Evolutionary conservation across 2,329 filamentous ascomycete species (phyloP), one percentile per base, ranked within the genome.

Genomic region (Alternaria atra): DNA sequence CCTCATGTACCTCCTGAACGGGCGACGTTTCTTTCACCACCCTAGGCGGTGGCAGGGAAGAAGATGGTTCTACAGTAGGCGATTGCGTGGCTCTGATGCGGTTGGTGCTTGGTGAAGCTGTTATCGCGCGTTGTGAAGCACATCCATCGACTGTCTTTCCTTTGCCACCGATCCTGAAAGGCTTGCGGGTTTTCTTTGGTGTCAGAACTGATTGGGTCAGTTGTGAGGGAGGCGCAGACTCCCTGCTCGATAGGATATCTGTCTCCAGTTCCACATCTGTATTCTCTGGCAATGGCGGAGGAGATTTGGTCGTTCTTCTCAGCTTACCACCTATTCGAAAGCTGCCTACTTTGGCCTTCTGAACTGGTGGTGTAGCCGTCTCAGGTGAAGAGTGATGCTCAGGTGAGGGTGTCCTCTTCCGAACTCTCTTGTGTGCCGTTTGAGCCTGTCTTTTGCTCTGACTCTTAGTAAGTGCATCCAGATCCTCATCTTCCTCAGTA

Each of bases 81-180:
- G 64, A 67, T 29, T 52, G 32, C n/a, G 56, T 60, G 7, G 58
- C 35, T 29, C 50, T 56, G 30, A 40, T 50, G 4, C 47, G 59
- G 6, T 52, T 52, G 15, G 43, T 60, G 5, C 58, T 62, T 12
- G 63, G 48, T 35, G 53, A 60, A 25, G 27, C 32, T 42, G 58
- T 50, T 8, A 37, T 12, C 2, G 40, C 50, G 4, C 32, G 43
- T 23, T 62, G 63, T 10, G 60, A 60, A 15, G 52, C 40, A 15
- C 47, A 63, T 9, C n/a, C 40, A 10, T 67, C 50, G 5, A 39
- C 40, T 6, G 32, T 40, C 44, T 69, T 73, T 3, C 63, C 58
- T 58, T 71, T 77, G 5, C 76, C 76, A 40, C 76, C 76, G 46
- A 79, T 79, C 20, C 60, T 75, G 65, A 78, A 78, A 0, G 58